These are phyloP conservation scores for Fusarium sp. DNA, from an alignment of 2,329 filamentous ascomycete genomes.

Conservation along the genomic window DNA sequence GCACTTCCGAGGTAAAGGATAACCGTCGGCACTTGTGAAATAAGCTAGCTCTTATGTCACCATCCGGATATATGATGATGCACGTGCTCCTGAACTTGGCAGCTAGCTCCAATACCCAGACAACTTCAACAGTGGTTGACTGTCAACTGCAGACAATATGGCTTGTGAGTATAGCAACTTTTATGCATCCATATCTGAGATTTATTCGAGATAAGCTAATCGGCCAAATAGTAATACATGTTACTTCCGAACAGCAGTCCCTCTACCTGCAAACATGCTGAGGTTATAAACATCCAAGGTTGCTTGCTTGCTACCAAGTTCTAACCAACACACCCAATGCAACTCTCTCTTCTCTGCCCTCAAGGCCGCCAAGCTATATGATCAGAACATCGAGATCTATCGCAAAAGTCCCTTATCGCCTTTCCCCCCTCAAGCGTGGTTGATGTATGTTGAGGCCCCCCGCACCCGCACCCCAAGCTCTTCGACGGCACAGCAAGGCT, in stretches of 20 bases:
- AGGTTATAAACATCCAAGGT: background rate
- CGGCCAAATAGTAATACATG: background rate
- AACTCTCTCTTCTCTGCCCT: background rate
- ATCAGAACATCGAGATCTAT: constrained; percentile 27
- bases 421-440: background rate
- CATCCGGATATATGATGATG: background rate
- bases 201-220: background rate
- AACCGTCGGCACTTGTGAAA: constrained; percentile 4
- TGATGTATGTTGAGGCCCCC: constrained; percentile 12
- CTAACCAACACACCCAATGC: background rate
- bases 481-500: constrained; percentile 27
- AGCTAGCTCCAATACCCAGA: constrained; percentile 11
- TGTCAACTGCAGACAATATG: too few species aligned
- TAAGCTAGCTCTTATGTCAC: background rate
- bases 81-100: constrained; percentile 12
- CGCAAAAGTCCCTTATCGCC: constrained; percentile 27
- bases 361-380: background rate
- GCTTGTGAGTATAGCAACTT: too few species aligned
- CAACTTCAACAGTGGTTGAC: background rate
- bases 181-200: background rate
- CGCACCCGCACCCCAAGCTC: constrained; percentile 11
- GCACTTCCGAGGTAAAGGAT: constrained; percentile 16
- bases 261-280: background rate
- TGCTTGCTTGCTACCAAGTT: background rate
- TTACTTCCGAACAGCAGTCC: background rate